Evolutionary conservation across 306 rosid genomes (phyloP).

Genomic region (Prinsepia uniflora): DNA sequence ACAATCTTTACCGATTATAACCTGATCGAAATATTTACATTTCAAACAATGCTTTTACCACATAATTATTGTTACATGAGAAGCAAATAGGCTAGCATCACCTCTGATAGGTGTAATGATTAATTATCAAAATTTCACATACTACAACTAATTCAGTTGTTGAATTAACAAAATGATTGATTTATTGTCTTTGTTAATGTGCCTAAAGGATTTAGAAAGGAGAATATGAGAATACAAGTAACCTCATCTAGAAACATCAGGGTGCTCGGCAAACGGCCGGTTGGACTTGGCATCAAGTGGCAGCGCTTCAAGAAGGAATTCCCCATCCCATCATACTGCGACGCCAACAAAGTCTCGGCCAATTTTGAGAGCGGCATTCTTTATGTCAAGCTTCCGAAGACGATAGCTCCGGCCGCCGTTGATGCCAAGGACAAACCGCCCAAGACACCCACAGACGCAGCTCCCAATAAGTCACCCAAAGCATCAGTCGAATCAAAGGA

Average conservation of each 20-base stretch:
- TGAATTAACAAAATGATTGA: not conserved
- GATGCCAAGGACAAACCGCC: no score
- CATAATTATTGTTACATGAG: no score
- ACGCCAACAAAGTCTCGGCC: conserved; percentile 40
- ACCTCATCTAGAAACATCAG: conserved; percentile 37
- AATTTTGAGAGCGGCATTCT: conserved; percentile 50
- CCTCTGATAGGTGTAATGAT: no score
- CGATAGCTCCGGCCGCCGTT: no score
- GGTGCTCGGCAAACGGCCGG: conserved; percentile 42
- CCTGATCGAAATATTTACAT: no score
- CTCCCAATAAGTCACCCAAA: not conserved
- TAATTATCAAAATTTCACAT: no score
- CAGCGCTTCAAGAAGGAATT: conserved; percentile 56
- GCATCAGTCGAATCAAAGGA: no score
- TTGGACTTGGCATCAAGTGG: conserved; percentile 24
- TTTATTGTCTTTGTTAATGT: not conserved
- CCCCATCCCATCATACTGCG: conserved; percentile 37
- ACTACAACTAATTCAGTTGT: not conserved
- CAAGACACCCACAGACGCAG: no score
- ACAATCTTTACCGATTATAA: no score
- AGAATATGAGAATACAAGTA: conserved; percentile 49
- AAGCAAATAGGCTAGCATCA: no score
- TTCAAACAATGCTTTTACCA: no score
- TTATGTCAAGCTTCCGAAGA: conserved; percentile 42
- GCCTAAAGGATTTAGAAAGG: conserved; percentile 47